Evolutionary conservation across 768 basidiomycete species (phyloP).

Genomic region (Mycena epipterygia): DNA sequence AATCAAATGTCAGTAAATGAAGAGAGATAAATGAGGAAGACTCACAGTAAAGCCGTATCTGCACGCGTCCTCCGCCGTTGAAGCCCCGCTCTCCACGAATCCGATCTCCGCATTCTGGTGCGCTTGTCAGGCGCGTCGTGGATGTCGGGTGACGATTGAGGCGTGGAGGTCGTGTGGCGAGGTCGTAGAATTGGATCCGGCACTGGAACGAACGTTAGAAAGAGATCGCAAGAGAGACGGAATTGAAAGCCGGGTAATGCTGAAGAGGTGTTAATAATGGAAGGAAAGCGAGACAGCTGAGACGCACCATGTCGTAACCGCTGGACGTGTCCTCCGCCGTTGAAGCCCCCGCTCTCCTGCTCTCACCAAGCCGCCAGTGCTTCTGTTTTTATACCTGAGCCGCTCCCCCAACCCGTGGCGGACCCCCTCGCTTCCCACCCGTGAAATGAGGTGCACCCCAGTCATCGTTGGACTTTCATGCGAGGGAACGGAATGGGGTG

Average conservation of each 20-base stretch:
- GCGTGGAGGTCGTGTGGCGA: background rate
- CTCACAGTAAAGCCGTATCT: background rate
- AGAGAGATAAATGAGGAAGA: background rate
- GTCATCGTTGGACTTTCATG: background rate
- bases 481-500: background rate
- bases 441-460: background rate
- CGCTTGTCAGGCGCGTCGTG: background rate
- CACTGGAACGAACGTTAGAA: background rate
- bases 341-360: background rate
- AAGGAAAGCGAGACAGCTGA: background rate
- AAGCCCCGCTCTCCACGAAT: background rate
- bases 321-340: background rate
- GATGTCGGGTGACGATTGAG: background rate
- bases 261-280: no score
- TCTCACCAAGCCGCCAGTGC: background rate
- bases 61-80: constrained; percentile 3
- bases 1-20: no score
- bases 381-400: background rate
- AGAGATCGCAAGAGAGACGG: background rate
- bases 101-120: background rate
- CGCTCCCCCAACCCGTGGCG: background rate
- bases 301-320: background rate
- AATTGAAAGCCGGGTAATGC: background rate
- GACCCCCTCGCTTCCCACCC: background rate
- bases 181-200: background rate